These are phyloP conservation scores for Physcomitrellopsis africana DNA, from an alignment of 225 moss, liverwort and hornwort species.

Conservation along the genomic window DNA sequence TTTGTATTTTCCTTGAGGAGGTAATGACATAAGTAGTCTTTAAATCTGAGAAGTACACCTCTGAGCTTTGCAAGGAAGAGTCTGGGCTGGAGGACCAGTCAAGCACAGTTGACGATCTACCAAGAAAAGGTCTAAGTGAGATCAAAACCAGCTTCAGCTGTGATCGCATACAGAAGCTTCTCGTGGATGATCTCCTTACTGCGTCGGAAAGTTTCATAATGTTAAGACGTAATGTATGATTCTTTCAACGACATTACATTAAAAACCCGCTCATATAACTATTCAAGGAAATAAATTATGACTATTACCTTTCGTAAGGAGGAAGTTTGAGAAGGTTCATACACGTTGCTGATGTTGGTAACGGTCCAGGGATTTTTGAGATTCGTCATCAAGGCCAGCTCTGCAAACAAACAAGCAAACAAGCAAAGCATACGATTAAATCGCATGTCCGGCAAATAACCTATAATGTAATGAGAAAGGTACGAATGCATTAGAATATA, in stretches of 20 bases:
- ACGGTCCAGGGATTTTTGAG: constrained; percentile 90
- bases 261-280: constrained; percentile 14
- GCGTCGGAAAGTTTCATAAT: constrained; percentile 32
- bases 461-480: no score
- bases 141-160: constrained; percentile 98
- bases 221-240: not conserved
- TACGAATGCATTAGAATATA: no score
- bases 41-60: constrained; percentile 25
- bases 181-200: constrained; percentile 95
- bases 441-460: no score
- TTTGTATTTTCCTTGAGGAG: constrained; percentile 34
- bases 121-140: constrained; percentile 64
- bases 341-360: constrained; percentile 98
- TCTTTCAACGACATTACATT: constrained; percentile 1
- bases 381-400: constrained; percentile 85
- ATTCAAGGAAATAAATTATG: constrained; percentile 2
- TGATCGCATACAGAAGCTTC: constrained; percentile 97
- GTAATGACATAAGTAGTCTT: constrained; percentile 20
- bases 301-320: constrained; percentile 77
- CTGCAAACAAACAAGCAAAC: constrained; percentile 56
- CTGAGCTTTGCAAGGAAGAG: constrained; percentile 22
- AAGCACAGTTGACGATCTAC: constrained; percentile 25
- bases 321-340: constrained; percentile 99
- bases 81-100: constrained; percentile 11
- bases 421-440: no score